Percentiles rank a stretch among this genome's conserved stretches.
Evolutionary conservation across 768 basidiomycete species (phyloP).

Genomic region (Ramaria rubella): DNA sequence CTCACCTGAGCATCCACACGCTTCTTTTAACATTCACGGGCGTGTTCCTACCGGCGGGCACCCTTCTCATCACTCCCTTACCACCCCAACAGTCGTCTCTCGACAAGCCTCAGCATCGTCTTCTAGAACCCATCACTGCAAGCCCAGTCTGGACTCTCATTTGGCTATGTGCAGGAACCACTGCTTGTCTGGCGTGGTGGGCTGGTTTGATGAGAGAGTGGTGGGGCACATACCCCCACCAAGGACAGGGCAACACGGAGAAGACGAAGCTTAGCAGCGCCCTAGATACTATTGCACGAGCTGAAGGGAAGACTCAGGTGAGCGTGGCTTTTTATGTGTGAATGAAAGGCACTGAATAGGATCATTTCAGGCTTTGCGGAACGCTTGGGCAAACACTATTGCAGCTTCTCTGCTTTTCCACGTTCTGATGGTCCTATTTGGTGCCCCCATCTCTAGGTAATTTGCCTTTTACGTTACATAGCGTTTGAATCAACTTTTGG

Average conservation of each 20-base stretch:
- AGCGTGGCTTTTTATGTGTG: slow-evolving; percentile 22
- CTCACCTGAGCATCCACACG: slow-evolving; percentile 61
- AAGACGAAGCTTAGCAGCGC: slow-evolving; percentile 8
- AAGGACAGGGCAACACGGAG: background rate
- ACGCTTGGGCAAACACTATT: slow-evolving; percentile 49
- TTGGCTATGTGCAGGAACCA: slow-evolving; percentile 50
- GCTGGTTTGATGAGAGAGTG: slow-evolving; percentile 56
- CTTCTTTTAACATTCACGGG: slow-evolving; percentile 59
- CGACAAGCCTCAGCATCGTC: slow-evolving; percentile 54
- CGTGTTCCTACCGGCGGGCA: slow-evolving; percentile 63
- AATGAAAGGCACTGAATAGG: background rate
- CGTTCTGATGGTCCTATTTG: slow-evolving; percentile 54
- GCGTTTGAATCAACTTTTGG: slow-evolving; percentile 4
- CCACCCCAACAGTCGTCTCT: slow-evolving; percentile 13
- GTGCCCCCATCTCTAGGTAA: slow-evolving; percentile 63
- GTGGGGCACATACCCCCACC: slow-evolving; percentile 26
- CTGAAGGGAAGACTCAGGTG: slow-evolving; percentile 2
- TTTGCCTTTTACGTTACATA: slow-evolving; percentile 13
- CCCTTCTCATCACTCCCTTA: slow-evolving; percentile 37
- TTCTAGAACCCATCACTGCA: slow-evolving; percentile 58
- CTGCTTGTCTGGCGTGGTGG: slow-evolving; percentile 64
- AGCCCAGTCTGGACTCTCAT: slow-evolving; percentile 51
- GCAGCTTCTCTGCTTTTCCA: slow-evolving; percentile 43
- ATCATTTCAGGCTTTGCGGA: slow-evolving; percentile 40
- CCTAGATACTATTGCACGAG: slow-evolving; percentile 27